These are phyloP conservation scores for Beauveria brongniartii DNA, from an alignment of 2,329 filamentous ascomycete genomes.

Conservation along the genomic window DNA sequence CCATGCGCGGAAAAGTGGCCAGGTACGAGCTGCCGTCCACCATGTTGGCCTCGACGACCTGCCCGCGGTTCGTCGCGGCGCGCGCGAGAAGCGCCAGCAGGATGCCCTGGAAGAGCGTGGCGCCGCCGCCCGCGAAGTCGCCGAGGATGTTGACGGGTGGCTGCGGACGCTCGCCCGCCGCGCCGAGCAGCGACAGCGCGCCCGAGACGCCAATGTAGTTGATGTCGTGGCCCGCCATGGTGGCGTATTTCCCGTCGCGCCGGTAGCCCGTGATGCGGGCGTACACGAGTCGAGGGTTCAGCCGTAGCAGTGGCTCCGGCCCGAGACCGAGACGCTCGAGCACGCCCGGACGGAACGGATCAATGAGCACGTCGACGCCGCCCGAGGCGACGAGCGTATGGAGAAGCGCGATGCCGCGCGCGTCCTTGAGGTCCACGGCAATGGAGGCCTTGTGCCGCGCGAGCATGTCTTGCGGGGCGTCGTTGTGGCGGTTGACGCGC, in stretches of 20 bases:
- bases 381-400: conserved; percentile 52
- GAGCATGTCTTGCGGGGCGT: conserved; percentile 54
- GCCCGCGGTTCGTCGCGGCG: conserved; percentile 57
- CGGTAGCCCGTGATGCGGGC: conserved; percentile 86
- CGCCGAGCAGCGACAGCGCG: conserved; percentile 67
- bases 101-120: conserved; percentile 72
- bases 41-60: conserved; percentile 95
- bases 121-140: conserved; percentile 87
- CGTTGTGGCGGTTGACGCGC: conserved; percentile 65
- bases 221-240: conserved; percentile 93
- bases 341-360: conserved; percentile 87
- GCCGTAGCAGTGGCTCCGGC: conserved; percentile 55
- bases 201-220: conserved; percentile 91
- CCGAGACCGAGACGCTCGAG: conserved; percentile 76
- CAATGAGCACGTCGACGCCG: conserved; percentile 81
- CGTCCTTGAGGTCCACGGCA: conserved; percentile 67
- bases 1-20: conserved; percentile 66
- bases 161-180: conserved; percentile 59
- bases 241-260: conserved; percentile 72
- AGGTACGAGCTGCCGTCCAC: conserved; percentile 81
- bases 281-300: conserved; percentile 71
- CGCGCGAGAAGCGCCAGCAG: conserved; percentile 69
- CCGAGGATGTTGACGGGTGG: conserved; percentile 78
- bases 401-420: conserved; percentile 56
- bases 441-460: conserved; percentile 76